Evolutionary conservation across 129 eudicot species (phyloP), one percentile per base, ranked within the genome.

Genomic region (Flaveria robusta): DNA sequence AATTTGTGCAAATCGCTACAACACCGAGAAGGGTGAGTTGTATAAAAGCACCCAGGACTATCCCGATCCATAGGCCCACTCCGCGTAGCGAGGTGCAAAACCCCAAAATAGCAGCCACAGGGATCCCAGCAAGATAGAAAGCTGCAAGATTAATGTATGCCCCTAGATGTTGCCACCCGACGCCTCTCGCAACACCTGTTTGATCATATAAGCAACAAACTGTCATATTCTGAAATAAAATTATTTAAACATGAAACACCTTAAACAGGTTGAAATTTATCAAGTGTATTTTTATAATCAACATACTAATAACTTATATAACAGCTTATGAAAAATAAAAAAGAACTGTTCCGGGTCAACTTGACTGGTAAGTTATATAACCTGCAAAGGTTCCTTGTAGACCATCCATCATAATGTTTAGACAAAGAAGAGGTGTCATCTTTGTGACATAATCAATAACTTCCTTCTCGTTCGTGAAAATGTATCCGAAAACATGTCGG

Each of bases 101-200:
- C 54, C 85, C 86, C 41, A 91, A 81, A 23, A 68, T 34, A 19
- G 77, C 88, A 16, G 90, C 96, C 2, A 87, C 70, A 0, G 96
- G 96, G 47, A 91, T 87, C 26, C 96, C 97, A 42, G 78, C 85
- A 49, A 91, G 81, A 71, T 91, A 89, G 64, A 83, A 91, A 11
- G 96, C 85, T 15, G 81, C 90, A 75, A 91, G 90, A 76, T 91
- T 91, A 20, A 89, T 81, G 78, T 83, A 88, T 56, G 91, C 97
- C 34, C 97, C 96, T 16, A 91, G 52, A 62, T 91, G 90, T 46
- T 91, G 96, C 97, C 97, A 91, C 13, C 96, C 97, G 11, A 93
- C 86, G 34, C 97, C 97, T 83, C 97, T 87, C 3, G 97, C 92
- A 73, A 91, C 87, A 58, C 97, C 97, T 91, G 51, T 62, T 66